Conservation (phyloP, 2,329 filamentous ascomycete genomes). For the Elsinoe australis region DNA sequence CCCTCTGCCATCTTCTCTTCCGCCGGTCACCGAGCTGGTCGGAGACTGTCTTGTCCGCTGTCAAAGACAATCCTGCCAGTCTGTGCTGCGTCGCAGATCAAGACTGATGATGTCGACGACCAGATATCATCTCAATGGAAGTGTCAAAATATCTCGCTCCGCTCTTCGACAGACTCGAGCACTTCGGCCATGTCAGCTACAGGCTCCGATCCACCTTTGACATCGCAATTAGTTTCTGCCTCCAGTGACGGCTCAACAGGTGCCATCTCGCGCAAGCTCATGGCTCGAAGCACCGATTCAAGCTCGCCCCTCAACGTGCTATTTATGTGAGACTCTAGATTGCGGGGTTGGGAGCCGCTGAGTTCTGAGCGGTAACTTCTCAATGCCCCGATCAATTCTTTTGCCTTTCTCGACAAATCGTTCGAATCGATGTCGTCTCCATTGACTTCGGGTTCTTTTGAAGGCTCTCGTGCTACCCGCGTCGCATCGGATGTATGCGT, state of each 20-base stretch:
- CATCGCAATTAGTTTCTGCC: constrained; percentile 2
- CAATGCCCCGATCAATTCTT: constrained; percentile 11
- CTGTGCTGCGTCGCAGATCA: neutral
- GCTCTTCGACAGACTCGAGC: constrained; percentile 11
- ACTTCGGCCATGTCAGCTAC: constrained; percentile 1
- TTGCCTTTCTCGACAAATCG: constrained; percentile 1
- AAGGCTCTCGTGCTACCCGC: neutral
- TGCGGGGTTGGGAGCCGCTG: constrained; percentile 9
- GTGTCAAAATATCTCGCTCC: constrained; percentile 11
- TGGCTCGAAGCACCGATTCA: constrained; percentile 11
- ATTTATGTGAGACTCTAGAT: constrained; percentile 11
- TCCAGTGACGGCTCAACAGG: neutral
- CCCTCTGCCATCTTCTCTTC: neutral
- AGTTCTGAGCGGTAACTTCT: constrained; percentile 10
- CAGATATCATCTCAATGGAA: constrained; percentile 2
- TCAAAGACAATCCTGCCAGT: neutral
- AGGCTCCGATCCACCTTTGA: constrained; percentile 8
- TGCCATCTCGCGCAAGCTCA: constrained; percentile 13
- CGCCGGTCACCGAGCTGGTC: constrained; percentile 9
- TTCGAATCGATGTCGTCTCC: neutral
- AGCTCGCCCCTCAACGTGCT: constrained; percentile 13
- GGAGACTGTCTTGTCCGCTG: neutral
- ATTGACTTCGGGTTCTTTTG: constrained; percentile 10
- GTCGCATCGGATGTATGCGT: neutral
- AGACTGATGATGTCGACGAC: constrained; percentile 7